phyloP scores from a whole-genome alignment of 768 basidiomycete species.

The Leccinum obscurum region DNA sequence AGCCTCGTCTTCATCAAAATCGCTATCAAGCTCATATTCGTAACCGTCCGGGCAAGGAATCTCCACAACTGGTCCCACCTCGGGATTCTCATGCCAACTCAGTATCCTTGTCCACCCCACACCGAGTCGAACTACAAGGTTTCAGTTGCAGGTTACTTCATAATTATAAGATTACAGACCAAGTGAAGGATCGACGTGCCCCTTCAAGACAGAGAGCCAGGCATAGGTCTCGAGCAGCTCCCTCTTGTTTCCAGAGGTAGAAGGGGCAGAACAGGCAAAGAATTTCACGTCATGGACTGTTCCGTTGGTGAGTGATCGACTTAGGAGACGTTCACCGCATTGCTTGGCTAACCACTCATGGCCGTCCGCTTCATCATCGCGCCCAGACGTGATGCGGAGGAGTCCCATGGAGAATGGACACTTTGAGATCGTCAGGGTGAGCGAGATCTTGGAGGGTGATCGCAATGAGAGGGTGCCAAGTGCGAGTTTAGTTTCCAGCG shows the following conservation, averaged over 20 bases:
- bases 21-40: conserved; percentile 27
- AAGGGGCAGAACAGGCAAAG: conserved; percentile 10
- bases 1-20: conserved; percentile 23
- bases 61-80: not conserved
- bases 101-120: conserved; percentile 13
- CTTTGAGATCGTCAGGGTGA: conserved; percentile 15
- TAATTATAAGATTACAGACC: conserved; percentile 6
- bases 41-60: conserved; percentile 11
- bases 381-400: conserved; percentile 1
- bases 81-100: not conserved
- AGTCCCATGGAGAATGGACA: conserved; percentile 19
- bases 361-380: not conserved
- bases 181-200: conserved; percentile 5
- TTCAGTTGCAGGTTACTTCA: not conserved
- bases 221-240: conserved; percentile 13
- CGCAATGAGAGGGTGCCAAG: not conserved
- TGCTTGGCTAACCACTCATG: conserved; percentile 7
- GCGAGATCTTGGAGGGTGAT: conserved; percentile 3
- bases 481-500: not conserved
- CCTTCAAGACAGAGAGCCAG: conserved; percentile 15
- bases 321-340: conserved; percentile 10
- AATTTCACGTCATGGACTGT: conserved; percentile 22
- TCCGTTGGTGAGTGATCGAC: conserved; percentile 19
- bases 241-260: not conserved
- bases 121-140: conserved; percentile 10